These are phyloP conservation scores for Lipomyces spencermartinsiae DNA, from an alignment of 805 yeast genomes.

Conservation along the genomic window DNA sequence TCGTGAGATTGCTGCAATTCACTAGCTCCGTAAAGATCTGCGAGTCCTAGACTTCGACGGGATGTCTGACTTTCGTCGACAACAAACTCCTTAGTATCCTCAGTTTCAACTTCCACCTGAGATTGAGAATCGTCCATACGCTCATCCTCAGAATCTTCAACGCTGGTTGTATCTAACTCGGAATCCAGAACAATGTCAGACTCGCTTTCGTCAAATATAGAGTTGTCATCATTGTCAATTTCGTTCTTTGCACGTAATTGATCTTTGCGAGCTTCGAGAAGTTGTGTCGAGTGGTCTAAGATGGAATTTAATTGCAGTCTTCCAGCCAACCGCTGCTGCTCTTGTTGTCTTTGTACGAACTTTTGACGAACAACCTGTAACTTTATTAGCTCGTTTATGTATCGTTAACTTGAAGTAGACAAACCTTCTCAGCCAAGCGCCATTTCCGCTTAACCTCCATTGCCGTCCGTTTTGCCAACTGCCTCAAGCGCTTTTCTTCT, in stretches of 20 bases:
- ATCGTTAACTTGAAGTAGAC: slow-evolving; percentile 54
- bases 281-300: slow-evolving; percentile 87
- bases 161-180: slow-evolving; percentile 35
- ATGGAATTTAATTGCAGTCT: slow-evolving; percentile 86
- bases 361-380: slow-evolving; percentile 64
- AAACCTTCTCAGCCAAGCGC: slow-evolving; percentile 77
- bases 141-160: slow-evolving; percentile 36
- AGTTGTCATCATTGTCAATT: slow-evolving; percentile 41
- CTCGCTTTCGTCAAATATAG: slow-evolving; percentile 25
- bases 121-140: slow-evolving; percentile 41
- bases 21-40: slow-evolving; percentile 17
- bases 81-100: slow-evolving; percentile 36
- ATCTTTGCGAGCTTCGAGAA: slow-evolving; percentile 81
- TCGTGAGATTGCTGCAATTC: slow-evolving; percentile 10
- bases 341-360: slow-evolving; percentile 68
- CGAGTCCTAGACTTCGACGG: neutral
- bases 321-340: slow-evolving; percentile 77
- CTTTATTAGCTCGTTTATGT: neutral
- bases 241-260: slow-evolving; percentile 15
- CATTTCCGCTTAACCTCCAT: slow-evolving; percentile 89
- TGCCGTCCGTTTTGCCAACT: slow-evolving; percentile 79
- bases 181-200: slow-evolving; percentile 26
- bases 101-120: slow-evolving; percentile 41
- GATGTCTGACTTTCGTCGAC: slow-evolving; percentile 1
- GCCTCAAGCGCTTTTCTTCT: slow-evolving; percentile 69